A percentile compares a stretch with the other conserved stretches of the same genome.
These are phyloP conservation scores for Picea mariana DNA, from an alignment of 83 land plant genomes.

Conservation along the genomic window DNA sequence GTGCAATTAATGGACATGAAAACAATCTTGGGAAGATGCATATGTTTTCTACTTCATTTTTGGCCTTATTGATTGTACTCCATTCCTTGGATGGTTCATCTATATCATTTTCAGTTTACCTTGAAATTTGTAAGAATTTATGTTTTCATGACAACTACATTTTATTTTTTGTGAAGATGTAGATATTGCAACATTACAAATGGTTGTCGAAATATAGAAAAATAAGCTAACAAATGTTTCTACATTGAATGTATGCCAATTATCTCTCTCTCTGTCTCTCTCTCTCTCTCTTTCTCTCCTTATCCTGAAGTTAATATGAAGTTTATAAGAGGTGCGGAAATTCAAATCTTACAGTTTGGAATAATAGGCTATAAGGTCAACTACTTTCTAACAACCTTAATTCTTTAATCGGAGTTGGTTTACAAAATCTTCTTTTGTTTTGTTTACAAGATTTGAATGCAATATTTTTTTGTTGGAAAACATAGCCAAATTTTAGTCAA, in stretches of 20 bases:
- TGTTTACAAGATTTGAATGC: too few relatives aligned
- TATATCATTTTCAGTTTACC: not conserved
- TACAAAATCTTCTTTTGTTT: too few relatives aligned
- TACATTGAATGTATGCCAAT: not conserved
- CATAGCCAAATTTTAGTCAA: too few relatives aligned
- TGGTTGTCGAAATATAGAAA: not conserved
- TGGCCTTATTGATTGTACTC: not conserved
- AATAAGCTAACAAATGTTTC: not conserved
- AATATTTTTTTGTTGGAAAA: too few relatives aligned
- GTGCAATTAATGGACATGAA: too few relatives aligned
- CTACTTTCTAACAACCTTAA: not conserved
- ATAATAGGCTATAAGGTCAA: conserved; percentile 12
- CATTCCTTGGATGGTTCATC: conserved; percentile 6
- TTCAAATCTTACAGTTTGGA: conserved; percentile 14
- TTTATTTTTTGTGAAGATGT: conserved; percentile 7
- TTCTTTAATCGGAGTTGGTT: too few relatives aligned
- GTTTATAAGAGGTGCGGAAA: conserved; percentile 13
- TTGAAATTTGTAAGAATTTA: not conserved
- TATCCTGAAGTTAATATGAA: conserved; percentile 12
- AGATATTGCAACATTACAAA: not conserved
- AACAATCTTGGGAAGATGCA: not conserved
- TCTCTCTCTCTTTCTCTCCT: too few relatives aligned
- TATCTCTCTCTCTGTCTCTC: too few relatives aligned
- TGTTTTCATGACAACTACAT: too few relatives aligned
- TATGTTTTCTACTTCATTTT: not conserved